Percentiles rank a stretch among this genome's conserved stretches.
phyloP scores from a whole-genome alignment of 257 asterid genomes.

The Scutellaria galericulata region DNA sequence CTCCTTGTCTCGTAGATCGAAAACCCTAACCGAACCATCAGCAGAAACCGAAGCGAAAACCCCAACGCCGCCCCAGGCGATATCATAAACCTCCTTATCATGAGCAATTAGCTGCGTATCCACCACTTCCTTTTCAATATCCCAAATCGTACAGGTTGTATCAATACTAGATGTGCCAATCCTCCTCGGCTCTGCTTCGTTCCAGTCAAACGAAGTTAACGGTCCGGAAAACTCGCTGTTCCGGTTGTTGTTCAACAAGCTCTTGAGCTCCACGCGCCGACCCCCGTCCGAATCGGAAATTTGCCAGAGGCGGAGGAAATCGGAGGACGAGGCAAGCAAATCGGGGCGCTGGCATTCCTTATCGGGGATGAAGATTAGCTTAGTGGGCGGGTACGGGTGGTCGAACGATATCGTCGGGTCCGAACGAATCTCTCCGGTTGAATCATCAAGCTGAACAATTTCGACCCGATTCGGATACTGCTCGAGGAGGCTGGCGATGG shows the following conservation, averaged over 20 bases:
- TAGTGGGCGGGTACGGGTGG: constrained; percentile 96
- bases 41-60: constrained; percentile 97
- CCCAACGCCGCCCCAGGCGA: constrained; percentile 99
- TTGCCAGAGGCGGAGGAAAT: constrained; percentile 89
- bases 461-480: constrained; percentile 86
- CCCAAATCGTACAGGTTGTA: constrained; percentile 97
- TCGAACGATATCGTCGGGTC: constrained; percentile 84
- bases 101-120: constrained; percentile 97
- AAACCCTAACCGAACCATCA: constrained; percentile 96
- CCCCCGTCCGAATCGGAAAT: constrained; percentile 56
- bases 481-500: constrained; percentile 84
- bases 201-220: constrained; percentile 95
- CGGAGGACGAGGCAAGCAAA: constrained; percentile 87
- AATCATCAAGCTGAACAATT: constrained; percentile 84
- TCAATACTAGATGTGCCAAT: constrained; percentile 96
- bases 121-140: constrained; percentile 88
- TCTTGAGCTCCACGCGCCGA: constrained; percentile 72
- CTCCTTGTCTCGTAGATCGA: constrained; percentile 95
- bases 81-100: constrained; percentile 98
- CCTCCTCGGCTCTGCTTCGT: constrained; percentile 92
- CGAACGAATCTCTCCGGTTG: constrained; percentile 83
- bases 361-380: constrained; percentile 84
- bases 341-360: constrained; percentile 95
- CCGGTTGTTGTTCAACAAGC: constrained; percentile 71
- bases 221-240: constrained; percentile 92